Base-by-base conservation (phyloP, 1,139 yeast species). In the Hyphopichia fennica region DNA sequence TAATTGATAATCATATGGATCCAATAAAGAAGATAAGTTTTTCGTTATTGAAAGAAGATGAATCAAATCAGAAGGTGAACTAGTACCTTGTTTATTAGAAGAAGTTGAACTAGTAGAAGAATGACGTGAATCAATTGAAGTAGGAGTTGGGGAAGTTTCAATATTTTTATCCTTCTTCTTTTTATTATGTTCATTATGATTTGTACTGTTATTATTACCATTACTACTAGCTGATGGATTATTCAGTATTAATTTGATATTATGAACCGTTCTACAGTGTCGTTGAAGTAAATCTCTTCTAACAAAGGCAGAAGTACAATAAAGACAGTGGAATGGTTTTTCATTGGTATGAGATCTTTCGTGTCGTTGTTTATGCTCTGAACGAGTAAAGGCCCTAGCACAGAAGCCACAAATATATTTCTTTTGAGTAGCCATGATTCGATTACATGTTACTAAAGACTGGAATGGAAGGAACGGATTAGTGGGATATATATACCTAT, bases 301-400 rank as follows among this genome's bases (percentile, higher is more conserved):
- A 1, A 87, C 95, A 68, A 87, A 87, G 2, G 86, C 80, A 35
- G 85, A 78, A 2, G 84, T 75, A 54, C 95, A 87, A 39, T 81
- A 76, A 34, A 79, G 69, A 53, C 95, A 87, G 49, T 82, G 85
- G 63, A 84, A 87, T 0, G 95, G 95, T 50, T 87, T 83, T 52
- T 85, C 90, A 54, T 87, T 87, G 18, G 93, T 86, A 56, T 87
- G 96, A 2, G 91, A 84, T 30, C 95, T 67, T 58, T 87, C 95
- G 56, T 87, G 96, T 39, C 96, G 77, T 43, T 85, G 81, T 56
- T 86, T 81, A 60, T 87, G 96, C 57, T 87, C 96, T 19, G 88
- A 81, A 38, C 96, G 69, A 8, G 91, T 82, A 57, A 87, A 87
- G 1, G 90, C 87, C 52, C 90, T 70, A 34, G 90, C 88, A 55